phyloP scores from a whole-genome alignment of 83 land plant genomes.

The Picea mariana region DNA sequence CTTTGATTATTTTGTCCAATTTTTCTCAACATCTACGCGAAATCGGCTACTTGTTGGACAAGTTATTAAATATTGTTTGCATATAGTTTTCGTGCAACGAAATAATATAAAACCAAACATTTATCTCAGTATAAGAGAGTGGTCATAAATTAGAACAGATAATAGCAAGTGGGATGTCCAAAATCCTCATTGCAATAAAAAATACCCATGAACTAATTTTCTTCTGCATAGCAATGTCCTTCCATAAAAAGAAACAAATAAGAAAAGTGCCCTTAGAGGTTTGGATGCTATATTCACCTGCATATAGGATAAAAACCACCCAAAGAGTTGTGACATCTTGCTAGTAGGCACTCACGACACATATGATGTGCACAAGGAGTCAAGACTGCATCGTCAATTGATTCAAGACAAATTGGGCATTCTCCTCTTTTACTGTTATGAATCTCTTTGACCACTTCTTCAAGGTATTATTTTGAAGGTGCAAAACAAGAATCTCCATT shows the following conservation, averaged over 20 bases:
- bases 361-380: slow-evolving; percentile 96
- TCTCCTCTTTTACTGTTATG: slow-evolving; percentile 68
- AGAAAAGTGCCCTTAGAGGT: not conserved
- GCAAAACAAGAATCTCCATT: not conserved
- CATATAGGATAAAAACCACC: slow-evolving; percentile 94
- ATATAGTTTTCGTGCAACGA: slow-evolving; percentile 57
- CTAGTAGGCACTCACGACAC: slow-evolving; percentile 94
- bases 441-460: slow-evolving; percentile 76
- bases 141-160: not conserved
- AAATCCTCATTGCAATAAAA: not conserved
- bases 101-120: not conserved
- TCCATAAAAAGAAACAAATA: not conserved
- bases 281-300: slow-evolving; percentile 43
- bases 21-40: slow-evolving; percentile 78
- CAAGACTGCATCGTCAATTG: slow-evolving; percentile 81
- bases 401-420: slow-evolving; percentile 91
- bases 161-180: not conserved
- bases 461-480: slow-evolving; percentile 64
- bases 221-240: not conserved
- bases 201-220: not conserved
- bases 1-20: slow-evolving; percentile 95
- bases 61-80: slow-evolving; percentile 83
- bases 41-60: slow-evolving; percentile 84
- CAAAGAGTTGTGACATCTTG: slow-evolving; percentile 73
- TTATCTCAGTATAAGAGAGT: not conserved